Base-by-base conservation (phyloP, 2,329 filamentous ascomycete species). In the Herpotrichia juniperi region DNA sequence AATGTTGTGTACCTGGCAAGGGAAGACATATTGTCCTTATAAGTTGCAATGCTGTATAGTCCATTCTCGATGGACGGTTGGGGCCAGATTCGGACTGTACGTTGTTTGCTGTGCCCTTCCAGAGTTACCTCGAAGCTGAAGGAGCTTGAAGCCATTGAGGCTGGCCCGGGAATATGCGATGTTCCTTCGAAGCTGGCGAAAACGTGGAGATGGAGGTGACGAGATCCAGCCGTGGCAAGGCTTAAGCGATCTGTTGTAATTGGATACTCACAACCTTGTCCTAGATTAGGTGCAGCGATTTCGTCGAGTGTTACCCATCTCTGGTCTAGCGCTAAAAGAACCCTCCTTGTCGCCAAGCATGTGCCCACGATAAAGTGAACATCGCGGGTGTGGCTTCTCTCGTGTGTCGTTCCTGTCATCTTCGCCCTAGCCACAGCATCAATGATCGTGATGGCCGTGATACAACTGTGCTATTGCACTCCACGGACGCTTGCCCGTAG, bases 1-100 rank as follows among this genome's bases (percentile, higher is more conserved):
- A 53, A 39, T 42, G 53, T 19, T 50, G 44, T 10, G 5, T 26
- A 42, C 42, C 32, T 48, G 22, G 35, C 19, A 35, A 46, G 37
- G 59, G 57, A 45, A 48, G 46, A 14, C 24, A 17, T 19, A 37
- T 42, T 34, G 43, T 40, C 49, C 57, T 66, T 66, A 65, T 65
- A 63, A 21, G 19, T 16, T 28, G 32, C n/a, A 45, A 45, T 14
- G 37, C 19, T 17, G 32, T 45, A 17, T 19, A 35, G 19, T 51
- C 43, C 51, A 53, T 57, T 19, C 28, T 42, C 28, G 31, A 35
- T 26, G 24, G 24, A 45, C 44, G 47, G 43, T 42, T 51, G 39
- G 48, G 48, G 43, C 11, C 21, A 40, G 16, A 24, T 3, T 4
- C 10, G 37, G 37, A 40, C 6, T 22, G 3, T 3, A 8, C 37